A percentile compares a stretch with the other conserved stretches of the same genome.
phyloP scores from a whole-genome alignment of 2,329 filamentous ascomycete species.

The Fusarium sororula region DNA sequence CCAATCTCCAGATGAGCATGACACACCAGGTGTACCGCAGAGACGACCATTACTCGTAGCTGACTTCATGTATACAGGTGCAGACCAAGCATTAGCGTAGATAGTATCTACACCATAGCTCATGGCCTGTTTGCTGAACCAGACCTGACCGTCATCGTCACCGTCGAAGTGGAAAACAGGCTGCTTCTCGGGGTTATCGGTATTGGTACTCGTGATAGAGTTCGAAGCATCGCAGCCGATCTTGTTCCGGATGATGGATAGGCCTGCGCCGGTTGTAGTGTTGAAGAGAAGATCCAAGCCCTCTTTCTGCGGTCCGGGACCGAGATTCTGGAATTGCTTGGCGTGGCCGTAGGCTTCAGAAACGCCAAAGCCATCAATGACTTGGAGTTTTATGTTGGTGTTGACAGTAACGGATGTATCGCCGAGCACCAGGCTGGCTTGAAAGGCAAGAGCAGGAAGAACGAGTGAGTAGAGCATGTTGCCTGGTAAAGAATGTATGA shows the following conservation, averaged over 20 bases:
- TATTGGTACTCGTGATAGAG: neutral
- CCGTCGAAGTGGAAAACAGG: neutral
- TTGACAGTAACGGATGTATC: neutral
- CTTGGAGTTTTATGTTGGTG: neutral
- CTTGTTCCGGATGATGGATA: neutral
- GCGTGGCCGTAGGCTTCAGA: neutral
- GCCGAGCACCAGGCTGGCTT: neutral
- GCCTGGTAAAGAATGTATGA: neutral
- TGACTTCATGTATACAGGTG: neutral
- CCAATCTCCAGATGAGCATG: neutral
- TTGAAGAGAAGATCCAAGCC: neutral
- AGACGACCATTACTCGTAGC: neutral
- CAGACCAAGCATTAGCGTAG: neutral
- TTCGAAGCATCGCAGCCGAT: neutral
- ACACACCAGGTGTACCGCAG: neutral
- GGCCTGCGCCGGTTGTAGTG: neutral
- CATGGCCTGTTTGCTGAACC: neutral
- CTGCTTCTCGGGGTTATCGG: neutral
- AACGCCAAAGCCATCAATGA: neutral
- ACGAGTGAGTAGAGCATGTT: neutral
- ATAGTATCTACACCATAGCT: fast-evolving
- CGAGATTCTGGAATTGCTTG: neutral
- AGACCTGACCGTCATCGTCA: neutral
- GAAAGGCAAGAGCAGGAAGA: neutral
- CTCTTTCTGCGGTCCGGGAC: neutral